phyloP scores from a whole-genome alignment of 1,139 yeast species.

The Candida gigantensis region DNA sequence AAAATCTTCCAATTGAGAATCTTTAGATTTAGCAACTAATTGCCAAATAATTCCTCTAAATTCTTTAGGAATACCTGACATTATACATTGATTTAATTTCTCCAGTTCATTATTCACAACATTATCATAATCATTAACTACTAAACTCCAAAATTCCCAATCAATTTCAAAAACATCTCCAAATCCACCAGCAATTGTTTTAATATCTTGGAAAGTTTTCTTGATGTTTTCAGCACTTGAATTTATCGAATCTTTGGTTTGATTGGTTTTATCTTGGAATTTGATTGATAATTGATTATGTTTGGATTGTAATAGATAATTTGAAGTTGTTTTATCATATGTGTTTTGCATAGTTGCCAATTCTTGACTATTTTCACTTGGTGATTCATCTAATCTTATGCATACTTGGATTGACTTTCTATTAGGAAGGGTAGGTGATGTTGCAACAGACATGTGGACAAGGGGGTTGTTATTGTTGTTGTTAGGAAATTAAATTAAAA shows the following conservation, averaged over 20 bases:
- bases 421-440: constrained; percentile 22
- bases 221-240: constrained; percentile 64
- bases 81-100: constrained; percentile 59
- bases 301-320: constrained; percentile 39
- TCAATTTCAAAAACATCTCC: constrained; percentile 44
- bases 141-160: constrained; percentile 89
- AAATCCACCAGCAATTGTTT: constrained; percentile 48
- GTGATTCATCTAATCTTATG: constrained; percentile 28
- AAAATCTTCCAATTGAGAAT: constrained; percentile 69
- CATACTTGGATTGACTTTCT: constrained; percentile 32
- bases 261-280: constrained; percentile 32
- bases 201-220: constrained; percentile 59
- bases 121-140: constrained; percentile 69
- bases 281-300: constrained; percentile 30
- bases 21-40: constrained; percentile 78
- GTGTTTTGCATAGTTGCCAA: constrained; percentile 13
- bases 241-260: constrained; percentile 49
- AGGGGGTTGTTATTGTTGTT: not conserved
- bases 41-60: constrained; percentile 94
- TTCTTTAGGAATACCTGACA: constrained; percentile 80
- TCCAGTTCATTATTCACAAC: constrained; percentile 67
- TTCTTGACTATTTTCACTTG: constrained; percentile 2
- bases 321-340: constrained; percentile 26
- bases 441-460: too few relatives aligned
- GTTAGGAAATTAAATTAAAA: too few relatives aligned